phyloP scores from a whole-genome alignment of 2,329 filamentous ascomycete species.

The Venturia carpophila region DNA sequence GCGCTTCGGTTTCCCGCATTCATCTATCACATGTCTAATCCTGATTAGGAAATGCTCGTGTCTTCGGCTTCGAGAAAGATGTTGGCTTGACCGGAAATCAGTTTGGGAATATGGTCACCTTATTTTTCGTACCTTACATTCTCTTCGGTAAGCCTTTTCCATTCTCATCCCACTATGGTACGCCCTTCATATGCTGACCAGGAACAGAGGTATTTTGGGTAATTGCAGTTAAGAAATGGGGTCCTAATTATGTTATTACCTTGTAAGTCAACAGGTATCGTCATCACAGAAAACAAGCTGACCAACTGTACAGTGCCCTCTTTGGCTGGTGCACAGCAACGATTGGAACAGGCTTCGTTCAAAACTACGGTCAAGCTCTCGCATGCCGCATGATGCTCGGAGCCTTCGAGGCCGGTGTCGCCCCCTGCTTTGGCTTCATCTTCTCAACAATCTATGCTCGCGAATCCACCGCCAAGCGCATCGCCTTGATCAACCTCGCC shows the following conservation, averaged over 20 bases:
- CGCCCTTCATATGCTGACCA: neutral
- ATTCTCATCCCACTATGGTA: neutral
- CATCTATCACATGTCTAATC: conserved; percentile 7
- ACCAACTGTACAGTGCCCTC: conserved; percentile 16
- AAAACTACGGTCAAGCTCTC: conserved; percentile 26
- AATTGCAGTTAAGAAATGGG: conserved; percentile 24
- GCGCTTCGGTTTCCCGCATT: too few relatives aligned
- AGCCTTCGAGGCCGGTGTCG: conserved; percentile 26
- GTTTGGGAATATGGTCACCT: conserved; percentile 29
- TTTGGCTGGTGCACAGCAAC: conserved; percentile 25
- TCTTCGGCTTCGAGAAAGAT: conserved; percentile 28
- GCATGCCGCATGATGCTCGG: conserved; percentile 26
- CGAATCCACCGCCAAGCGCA: conserved; percentile 3
- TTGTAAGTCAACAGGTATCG: neutral
- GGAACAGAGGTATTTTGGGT: conserved; percentile 24
- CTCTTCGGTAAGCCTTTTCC: conserved; percentile 16
- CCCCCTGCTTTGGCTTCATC: conserved; percentile 25
- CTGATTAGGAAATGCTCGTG: conserved; percentile 24
- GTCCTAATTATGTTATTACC: conserved; percentile 23
- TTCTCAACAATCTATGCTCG: conserved; percentile 21
- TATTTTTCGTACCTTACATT: conserved; percentile 27
- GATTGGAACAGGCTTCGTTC: conserved; percentile 27
- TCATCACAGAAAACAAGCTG: too few relatives aligned
- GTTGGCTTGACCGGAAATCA: conserved; percentile 27
- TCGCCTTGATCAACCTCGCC: conserved; percentile 11